Evolutionary conservation across 164 flowering plant species (phyloP).

Genomic region (Chimonanthus praecox): DNA sequence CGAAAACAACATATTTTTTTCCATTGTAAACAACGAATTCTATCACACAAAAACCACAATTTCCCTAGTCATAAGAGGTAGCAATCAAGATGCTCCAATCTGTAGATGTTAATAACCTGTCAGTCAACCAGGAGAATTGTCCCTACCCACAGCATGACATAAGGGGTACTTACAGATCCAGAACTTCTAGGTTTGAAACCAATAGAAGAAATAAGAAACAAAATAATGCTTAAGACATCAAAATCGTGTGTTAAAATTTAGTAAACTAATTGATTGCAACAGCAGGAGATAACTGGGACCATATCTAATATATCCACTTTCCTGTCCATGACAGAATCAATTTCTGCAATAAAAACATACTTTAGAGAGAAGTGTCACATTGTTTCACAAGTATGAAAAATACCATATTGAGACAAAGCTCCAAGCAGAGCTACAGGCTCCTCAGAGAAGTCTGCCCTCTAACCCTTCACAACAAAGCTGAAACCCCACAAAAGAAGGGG

Average conservation of each 20-base stretch:
- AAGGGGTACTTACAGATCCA: too few species aligned
- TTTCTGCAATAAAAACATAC: not conserved
- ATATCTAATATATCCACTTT: not conserved
- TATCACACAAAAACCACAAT: not conserved
- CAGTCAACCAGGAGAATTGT: not conserved
- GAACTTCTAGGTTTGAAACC: not conserved
- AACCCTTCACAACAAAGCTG: too few species aligned
- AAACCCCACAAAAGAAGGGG: too few species aligned
- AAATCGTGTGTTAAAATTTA: not conserved
- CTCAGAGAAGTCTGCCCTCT: too few species aligned
- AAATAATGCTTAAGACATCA: not conserved
- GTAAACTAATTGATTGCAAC: too few species aligned
- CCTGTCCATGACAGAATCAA: not conserved
- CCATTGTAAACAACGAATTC: too few species aligned
- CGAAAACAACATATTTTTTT: too few species aligned
- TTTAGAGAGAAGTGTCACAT: not conserved
- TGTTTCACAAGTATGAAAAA: not conserved
- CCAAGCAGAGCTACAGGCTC: too few species aligned
- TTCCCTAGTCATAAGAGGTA: not conserved
- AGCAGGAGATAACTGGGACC: not conserved
- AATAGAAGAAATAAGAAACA: not conserved
- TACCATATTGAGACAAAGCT: too few species aligned
- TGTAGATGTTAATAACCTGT: not conserved
- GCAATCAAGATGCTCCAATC: not conserved
- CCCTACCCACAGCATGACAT: too few species aligned